Evolutionary conservation across 192 early-diverging fungal genomes (phyloP).

Genomic region (Entomortierella parvispora): DNA sequence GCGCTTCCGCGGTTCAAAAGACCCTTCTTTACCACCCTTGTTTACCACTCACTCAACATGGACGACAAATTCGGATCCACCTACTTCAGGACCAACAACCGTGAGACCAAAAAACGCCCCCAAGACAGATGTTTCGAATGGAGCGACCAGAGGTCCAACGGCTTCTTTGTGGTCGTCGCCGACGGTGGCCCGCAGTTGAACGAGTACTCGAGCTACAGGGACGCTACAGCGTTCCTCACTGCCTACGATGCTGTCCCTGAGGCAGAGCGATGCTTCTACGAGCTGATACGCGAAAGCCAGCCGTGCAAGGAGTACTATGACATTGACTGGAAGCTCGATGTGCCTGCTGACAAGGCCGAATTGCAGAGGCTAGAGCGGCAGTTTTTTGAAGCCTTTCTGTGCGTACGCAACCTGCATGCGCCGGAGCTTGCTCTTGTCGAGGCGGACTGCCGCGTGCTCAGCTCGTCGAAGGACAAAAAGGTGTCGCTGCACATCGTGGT

Average conservation of each 20-base stretch:
- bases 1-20: too few relatives aligned
- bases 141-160: background rate
- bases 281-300: background rate
- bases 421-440: constrained; percentile 1
- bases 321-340: background rate
- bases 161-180: background rate
- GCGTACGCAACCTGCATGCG: background rate
- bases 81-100: too few relatives aligned
- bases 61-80: too few relatives aligned
- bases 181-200: too few relatives aligned
- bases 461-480: background rate
- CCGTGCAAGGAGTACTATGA: background rate
- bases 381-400: background rate
- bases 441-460: constrained; percentile 4
- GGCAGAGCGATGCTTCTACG: background rate
- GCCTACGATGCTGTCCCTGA: background rate
- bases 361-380: background rate
- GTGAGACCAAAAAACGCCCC: too few relatives aligned
- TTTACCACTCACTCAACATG: too few relatives aligned
- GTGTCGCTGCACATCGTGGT: constrained; percentile 16
- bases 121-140: too few relatives aligned
- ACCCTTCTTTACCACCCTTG: too few relatives aligned
- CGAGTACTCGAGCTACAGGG: background rate
- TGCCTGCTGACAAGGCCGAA: background rate
- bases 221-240: background rate